A percentile compares a stretch with the other conserved stretches of the same genome.
Conservation (phyloP, 495 filamentous ascomycete species). For the Pseudomonodictys pantanalensis region DNA sequence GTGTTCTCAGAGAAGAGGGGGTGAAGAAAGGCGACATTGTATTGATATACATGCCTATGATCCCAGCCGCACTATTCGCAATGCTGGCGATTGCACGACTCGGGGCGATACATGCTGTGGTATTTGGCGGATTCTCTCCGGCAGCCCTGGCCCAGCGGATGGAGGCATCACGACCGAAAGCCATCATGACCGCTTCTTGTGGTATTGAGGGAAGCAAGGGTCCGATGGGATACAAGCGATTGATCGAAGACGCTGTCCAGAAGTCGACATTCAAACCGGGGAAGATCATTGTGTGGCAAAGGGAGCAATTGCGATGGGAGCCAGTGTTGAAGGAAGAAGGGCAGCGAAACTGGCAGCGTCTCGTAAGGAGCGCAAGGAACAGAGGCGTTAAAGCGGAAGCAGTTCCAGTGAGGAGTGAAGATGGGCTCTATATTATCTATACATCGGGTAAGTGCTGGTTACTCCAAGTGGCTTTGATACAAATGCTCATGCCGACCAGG, state of each 20-base stretch:
- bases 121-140: conserved; percentile 88
- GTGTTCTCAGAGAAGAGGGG: conserved; percentile 77
- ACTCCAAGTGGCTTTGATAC: not conserved
- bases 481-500: conserved; percentile 44
- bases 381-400: conserved; percentile 64
- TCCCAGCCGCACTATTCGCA: conserved; percentile 80
- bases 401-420: conserved; percentile 72
- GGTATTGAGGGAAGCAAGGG: conserved; percentile 86
- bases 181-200: conserved; percentile 84
- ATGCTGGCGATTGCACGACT: conserved; percentile 77
- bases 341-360: conserved; percentile 74
- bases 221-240: conserved; percentile 65
- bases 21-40: conserved; percentile 85
- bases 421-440: conserved; percentile 87
- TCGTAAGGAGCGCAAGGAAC: conserved; percentile 64
- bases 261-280: conserved; percentile 38
- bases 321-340: conserved; percentile 59
- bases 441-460: conserved; percentile 55
- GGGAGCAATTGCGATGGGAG: conserved; percentile 73
- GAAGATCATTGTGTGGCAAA: conserved; percentile 71
- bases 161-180: conserved; percentile 70
- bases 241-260: conserved; percentile 52
- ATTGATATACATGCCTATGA: conserved; percentile 98
- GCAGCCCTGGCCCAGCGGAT: conserved; percentile 83
- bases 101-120: conserved; percentile 85